Evolutionary conservation across 768 basidiomycete genomes (phyloP), one percentile per base, ranked within the genome.

Genomic region (Tulasnella sp.): DNA sequence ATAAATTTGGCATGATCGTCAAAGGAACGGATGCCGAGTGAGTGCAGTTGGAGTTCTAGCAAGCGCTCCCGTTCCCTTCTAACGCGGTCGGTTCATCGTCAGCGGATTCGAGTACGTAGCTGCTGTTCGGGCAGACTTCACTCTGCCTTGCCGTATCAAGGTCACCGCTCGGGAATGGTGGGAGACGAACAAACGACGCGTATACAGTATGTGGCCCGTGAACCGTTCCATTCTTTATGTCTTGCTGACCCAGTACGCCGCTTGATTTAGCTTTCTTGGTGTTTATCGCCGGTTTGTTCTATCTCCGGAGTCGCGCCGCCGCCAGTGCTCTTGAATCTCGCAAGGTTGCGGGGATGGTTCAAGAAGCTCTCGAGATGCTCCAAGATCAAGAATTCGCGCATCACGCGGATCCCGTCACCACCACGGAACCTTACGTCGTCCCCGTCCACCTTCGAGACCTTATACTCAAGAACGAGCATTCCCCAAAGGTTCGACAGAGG

Each of bases 381-480:
- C 89, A 88, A 77, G 89, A 90, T 76, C 91, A 94, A 79, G 94
- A 94, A 78, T 82, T 90, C 72, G 87, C 88, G 3, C 87, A 96
- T 80, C 87, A 94, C 79, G 86, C 87, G 76, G 92, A 94, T 78
- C 92, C 93, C 16, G 86, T 91, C 75, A 87, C 83, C 72, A 84
- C 86, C 41, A 87, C 92, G 8, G 84, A 87, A 52, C 87, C 91
- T 8, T 93, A 90, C 83, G 80, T 96, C 75, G 90, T 92, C 14
- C 92, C 92, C 32, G 81, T 92, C 67, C 94, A 95, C 78, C 86
- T 97, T 62, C 90, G 95, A 71, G 94, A 97, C 80, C 83, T 91
- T 69, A 85, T 96, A 47, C 81, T 97, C 37, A 89, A 90, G 76
- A 87, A 90, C 73, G 89, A 94, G 76, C 90, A 90, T 79, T 91